Percentiles rank a stretch among this genome's conserved stretches.
phyloP scores from a whole-genome alignment of 352 stramenopile species.

The Globisporangium irregulare region DNA sequence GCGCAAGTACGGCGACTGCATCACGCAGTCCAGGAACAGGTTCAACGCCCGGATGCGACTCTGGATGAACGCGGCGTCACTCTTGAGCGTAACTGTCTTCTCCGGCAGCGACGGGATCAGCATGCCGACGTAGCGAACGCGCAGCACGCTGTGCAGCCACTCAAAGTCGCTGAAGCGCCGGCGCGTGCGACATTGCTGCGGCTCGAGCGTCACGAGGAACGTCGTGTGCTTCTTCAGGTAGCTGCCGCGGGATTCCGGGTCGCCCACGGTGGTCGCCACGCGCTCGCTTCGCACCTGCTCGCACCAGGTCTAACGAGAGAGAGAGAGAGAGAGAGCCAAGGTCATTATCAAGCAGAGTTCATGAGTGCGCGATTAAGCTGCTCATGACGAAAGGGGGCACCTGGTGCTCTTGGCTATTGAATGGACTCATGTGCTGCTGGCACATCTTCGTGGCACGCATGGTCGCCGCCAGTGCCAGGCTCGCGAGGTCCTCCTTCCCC shows the following conservation, averaged over 20 bases:
- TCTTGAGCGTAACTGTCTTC: conserved; percentile 56
- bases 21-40: conserved; percentile 54
- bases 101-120: conserved; percentile 65
- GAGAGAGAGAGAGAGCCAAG: not conserved
- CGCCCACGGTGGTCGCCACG: conserved; percentile 27
- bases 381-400: conserved; percentile 10
- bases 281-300: conserved; percentile 9
- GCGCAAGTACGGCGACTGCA: conserved; percentile 57
- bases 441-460: conserved; percentile 36
- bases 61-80: conserved; percentile 48
- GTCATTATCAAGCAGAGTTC: not conserved
- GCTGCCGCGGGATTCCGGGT: conserved; percentile 51
- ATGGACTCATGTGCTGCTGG: conserved; percentile 16
- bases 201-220: conserved; percentile 44
- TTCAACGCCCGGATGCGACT: conserved; percentile 56
- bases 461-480: conserved; percentile 26
- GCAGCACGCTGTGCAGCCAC: conserved; percentile 64
- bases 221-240: conserved; percentile 79
- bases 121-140: conserved; percentile 59
- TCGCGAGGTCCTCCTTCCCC: conserved; percentile 27
- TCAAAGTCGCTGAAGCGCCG: conserved; percentile 75
- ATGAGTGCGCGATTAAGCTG: not conserved
- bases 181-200: conserved; percentile 32
- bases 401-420: conserved; percentile 32
- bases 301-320: conserved; percentile 7